phyloP scores from a whole-genome alignment of 192 early-diverging fungal species.

The Backusella luteola region DNA sequence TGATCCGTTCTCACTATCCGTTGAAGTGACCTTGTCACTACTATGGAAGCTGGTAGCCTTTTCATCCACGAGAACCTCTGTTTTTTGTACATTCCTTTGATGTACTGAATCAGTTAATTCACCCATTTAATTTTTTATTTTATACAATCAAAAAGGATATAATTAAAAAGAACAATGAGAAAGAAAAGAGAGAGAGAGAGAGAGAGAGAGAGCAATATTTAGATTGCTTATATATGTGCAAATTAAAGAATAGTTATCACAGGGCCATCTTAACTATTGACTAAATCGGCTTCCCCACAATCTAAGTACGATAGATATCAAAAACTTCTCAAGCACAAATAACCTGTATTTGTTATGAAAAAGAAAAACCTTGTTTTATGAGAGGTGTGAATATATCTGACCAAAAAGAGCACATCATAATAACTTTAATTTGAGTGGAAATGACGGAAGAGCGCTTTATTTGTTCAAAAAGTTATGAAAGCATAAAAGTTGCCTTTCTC shows the following conservation, averaged over 20 bases:
- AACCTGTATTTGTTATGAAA: neutral
- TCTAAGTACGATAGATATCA: neutral
- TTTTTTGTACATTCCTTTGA: neutral
- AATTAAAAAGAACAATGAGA: neutral
- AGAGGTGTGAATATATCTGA: neutral
- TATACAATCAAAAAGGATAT: neutral
- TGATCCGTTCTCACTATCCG: neutral
- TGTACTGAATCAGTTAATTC: neutral
- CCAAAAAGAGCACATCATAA: neutral
- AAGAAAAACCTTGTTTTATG: neutral
- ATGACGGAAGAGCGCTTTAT: neutral
- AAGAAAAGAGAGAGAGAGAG: neutral
- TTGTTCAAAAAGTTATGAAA: neutral
- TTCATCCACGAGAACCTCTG: neutral
- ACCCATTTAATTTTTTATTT: neutral
- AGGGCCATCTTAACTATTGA: neutral
- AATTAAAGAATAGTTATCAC: neutral
- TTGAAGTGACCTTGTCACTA: neutral
- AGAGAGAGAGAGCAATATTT: neutral
- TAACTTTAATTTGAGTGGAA: neutral
- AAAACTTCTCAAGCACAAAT: constrained; percentile 1
- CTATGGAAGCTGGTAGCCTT: neutral
- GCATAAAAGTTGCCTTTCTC: neutral
- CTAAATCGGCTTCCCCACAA: neutral
- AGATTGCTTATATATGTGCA: neutral